Conservation (phyloP, 352 stramenopile genomes). For the Phytophthora syringae region DNA sequence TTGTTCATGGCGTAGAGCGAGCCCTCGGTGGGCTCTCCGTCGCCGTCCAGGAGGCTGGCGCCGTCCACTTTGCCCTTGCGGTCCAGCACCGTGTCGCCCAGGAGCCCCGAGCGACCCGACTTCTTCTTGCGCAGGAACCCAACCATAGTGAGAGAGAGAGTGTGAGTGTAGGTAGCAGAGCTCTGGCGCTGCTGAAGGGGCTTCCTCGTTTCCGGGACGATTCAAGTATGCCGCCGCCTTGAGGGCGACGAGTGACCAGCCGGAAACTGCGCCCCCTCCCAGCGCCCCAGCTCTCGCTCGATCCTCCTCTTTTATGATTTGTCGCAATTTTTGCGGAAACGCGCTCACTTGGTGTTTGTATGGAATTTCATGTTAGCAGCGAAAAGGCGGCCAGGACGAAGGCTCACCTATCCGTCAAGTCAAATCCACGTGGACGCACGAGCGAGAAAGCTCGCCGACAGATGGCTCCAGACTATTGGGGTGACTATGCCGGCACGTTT, state of each 20-base stretch:
- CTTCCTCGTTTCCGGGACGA: slow-evolving; percentile 22
- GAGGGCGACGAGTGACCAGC: slow-evolving; percentile 10
- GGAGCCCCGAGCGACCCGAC: slow-evolving; percentile 72
- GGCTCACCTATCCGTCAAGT: slow-evolving; percentile 13
- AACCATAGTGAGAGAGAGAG: slow-evolving; percentile 48
- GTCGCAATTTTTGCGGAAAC: slow-evolving; percentile 39
- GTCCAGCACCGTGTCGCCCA: slow-evolving; percentile 76
- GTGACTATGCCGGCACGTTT: slow-evolving; percentile 24
- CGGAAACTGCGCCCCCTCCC: slow-evolving; percentile 27
- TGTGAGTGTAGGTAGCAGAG: slow-evolving; percentile 8
- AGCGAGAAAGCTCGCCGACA: slow-evolving; percentile 25
- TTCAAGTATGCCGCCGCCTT: slow-evolving; percentile 34
- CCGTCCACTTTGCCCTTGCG: slow-evolving; percentile 87
- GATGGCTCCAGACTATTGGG: slow-evolving; percentile 16
- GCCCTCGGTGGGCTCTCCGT: slow-evolving; percentile 75
- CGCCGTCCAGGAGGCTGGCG: slow-evolving; percentile 81
- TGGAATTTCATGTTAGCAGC: slow-evolving; percentile 1
- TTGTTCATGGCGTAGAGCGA: slow-evolving; percentile 76
- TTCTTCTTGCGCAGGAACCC: slow-evolving; percentile 90
- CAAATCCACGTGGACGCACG: slow-evolving; percentile 43
- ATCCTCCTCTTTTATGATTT: slow-evolving; percentile 45
- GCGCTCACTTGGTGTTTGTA: slow-evolving; percentile 19
- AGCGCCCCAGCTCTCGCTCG: slow-evolving; percentile 32
- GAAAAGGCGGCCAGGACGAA: slow-evolving; percentile 33
- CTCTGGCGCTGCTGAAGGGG: neutral